Percentiles rank a stretch among this genome's conserved stretches.
These are phyloP conservation scores for Pseudogymnoascus verrucosus DNA, from an alignment of 2,329 filamentous ascomycete species.

Conservation along the genomic window DNA sequence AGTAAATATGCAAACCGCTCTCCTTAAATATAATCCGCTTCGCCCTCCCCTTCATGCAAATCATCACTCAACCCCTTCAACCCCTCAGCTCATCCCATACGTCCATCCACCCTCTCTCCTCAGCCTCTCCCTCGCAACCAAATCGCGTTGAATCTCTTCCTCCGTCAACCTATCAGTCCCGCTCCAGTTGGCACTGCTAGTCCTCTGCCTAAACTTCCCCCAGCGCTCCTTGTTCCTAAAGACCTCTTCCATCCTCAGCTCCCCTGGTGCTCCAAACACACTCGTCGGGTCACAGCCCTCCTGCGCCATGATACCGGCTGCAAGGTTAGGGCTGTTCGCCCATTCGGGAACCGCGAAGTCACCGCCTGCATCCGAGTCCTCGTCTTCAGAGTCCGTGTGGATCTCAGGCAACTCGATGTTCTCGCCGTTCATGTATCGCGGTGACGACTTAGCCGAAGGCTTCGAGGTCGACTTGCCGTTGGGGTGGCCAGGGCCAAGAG, in stretches of 20 bases:
- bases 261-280: slow-evolving; percentile 82
- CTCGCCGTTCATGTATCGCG: slow-evolving; percentile 82
- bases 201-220: slow-evolving; percentile 82
- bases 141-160: slow-evolving; percentile 75
- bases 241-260: slow-evolving; percentile 92
- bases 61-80: not conserved
- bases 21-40: slow-evolving; percentile 5
- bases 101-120: slow-evolving; percentile 80
- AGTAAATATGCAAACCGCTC: slow-evolving; percentile 6
- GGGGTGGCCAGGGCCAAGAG: slow-evolving; percentile 35
- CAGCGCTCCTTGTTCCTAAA: slow-evolving; percentile 84
- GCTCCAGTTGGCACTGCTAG: slow-evolving; percentile 92
- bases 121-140: slow-evolving; percentile 70
- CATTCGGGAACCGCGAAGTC: slow-evolving; percentile 65
- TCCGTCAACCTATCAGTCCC: slow-evolving; percentile 75
- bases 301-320: slow-evolving; percentile 67
- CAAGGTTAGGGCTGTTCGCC: slow-evolving; percentile 81
- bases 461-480: slow-evolving; percentile 49
- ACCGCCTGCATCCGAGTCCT: slow-evolving; percentile 57
- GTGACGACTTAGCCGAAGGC: slow-evolving; percentile 60
- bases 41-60: not conserved
- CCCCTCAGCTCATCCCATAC: slow-evolving; percentile 36
- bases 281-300: slow-evolving; percentile 76
- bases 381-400: slow-evolving; percentile 86
- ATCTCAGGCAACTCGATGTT: slow-evolving; percentile 91